phyloP scores from a whole-genome alignment of 108 stramenopile genomes.

The Nannochloropsis salina region DNA sequence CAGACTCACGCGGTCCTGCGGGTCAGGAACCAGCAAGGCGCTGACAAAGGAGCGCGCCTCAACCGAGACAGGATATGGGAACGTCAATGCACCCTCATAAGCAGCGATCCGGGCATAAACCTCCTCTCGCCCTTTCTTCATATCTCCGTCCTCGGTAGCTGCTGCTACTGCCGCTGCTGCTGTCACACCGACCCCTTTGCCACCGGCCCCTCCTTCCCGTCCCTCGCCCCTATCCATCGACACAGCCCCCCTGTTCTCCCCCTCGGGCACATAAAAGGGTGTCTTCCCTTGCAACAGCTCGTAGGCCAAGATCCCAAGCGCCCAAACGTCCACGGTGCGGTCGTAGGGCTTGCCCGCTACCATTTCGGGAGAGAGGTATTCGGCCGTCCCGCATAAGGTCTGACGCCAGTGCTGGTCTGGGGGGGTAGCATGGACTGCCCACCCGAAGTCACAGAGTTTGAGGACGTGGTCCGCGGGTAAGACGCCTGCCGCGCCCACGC shows the following conservation, averaged over 20 bases:
- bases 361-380: conserved; percentile 55
- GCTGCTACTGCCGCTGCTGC: too few species aligned
- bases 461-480: conserved; percentile 38
- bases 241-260: background rate
- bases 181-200: background rate
- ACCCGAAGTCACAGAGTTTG: conserved; percentile 57
- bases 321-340: conserved; percentile 84
- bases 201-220: background rate
- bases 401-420: conserved; percentile 26
- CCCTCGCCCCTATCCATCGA: background rate
- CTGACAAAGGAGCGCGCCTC: background rate
- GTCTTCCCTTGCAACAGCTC: conserved; percentile 22
- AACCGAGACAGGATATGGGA: background rate
- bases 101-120: background rate
- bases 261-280: background rate
- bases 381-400: conserved; percentile 56
- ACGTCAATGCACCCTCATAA: background rate
- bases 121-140: background rate
- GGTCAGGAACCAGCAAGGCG: background rate
- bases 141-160: too few species aligned
- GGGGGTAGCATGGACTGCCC: conserved; percentile 53
- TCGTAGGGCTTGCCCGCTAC: conserved; percentile 58
- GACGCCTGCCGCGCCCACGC: background rate
- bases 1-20: background rate
- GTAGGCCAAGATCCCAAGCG: conserved; percentile 62